Evolutionary conservation across 2,329 filamentous ascomycete genomes (phyloP).

Genomic region (Huntiella bhutanensis): DNA sequence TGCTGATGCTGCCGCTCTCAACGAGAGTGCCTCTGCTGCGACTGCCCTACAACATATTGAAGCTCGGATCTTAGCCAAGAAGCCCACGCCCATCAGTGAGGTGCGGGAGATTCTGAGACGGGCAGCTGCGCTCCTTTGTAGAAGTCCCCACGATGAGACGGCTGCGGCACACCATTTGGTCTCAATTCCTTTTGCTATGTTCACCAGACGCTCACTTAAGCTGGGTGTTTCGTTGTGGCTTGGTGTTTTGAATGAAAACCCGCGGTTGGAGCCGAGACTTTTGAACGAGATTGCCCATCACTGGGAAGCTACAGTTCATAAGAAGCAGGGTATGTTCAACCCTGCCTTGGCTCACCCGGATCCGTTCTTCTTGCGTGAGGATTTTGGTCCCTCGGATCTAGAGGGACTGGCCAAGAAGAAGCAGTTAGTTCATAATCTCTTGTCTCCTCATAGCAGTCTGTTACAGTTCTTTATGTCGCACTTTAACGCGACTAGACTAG

Average conservation of each 20-base stretch:
- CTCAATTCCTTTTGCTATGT: conserved; percentile 77
- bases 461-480: conserved; percentile 85
- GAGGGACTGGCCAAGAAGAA: conserved; percentile 54
- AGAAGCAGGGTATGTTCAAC: conserved; percentile 65
- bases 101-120: conserved; percentile 65
- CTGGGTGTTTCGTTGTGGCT: conserved; percentile 92
- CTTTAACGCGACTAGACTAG: conserved; percentile 80
- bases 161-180: conserved; percentile 75
- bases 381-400: conserved; percentile 82
- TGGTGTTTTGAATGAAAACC: conserved; percentile 91
- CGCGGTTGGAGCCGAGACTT: conserved; percentile 67
- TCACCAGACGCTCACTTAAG: conserved; percentile 89
- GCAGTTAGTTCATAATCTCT: conserved; percentile 59
- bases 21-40: conserved; percentile 37
- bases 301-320: conserved; percentile 72
- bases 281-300: conserved; percentile 73
- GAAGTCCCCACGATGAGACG: conserved; percentile 54
- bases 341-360: conserved; percentile 53
- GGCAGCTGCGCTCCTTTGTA: conserved; percentile 72
- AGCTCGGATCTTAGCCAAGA: conserved; percentile 47
- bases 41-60: conserved; percentile 57
- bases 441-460: conserved; percentile 71
- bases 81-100: conserved; percentile 51
- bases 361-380: conserved; percentile 77
- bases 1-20: conserved; percentile 1